phyloP scores from a whole-genome alignment of 306 rosid species.

The Fagus crenata region DNA sequence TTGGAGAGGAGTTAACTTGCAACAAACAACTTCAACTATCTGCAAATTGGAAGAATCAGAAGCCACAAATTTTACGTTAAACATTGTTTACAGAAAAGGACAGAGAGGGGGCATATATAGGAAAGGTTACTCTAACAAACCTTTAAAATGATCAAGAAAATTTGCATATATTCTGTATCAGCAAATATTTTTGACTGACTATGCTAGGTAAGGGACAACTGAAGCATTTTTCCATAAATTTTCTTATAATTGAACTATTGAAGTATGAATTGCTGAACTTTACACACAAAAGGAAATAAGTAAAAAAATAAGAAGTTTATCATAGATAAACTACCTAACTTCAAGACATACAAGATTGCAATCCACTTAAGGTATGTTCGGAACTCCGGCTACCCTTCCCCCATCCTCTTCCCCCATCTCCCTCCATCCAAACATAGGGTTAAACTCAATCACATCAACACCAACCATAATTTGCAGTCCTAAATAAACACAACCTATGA shows the following conservation, averaged over 20 bases:
- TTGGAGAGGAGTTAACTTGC: constrained; percentile 95
- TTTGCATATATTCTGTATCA: neutral
- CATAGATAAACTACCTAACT: neutral
- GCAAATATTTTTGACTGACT: neutral
- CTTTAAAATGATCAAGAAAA: neutral
- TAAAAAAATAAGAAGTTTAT: neutral
- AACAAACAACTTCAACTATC: constrained; percentile 96
- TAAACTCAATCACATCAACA: neutral
- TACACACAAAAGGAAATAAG: neutral
- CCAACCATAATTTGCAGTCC: neutral
- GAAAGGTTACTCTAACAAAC: constrained; percentile 1
- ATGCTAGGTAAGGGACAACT: neutral
- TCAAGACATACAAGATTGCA: neutral
- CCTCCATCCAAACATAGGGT: no score
- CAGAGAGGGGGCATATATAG: neutral
- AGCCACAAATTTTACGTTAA: constrained; percentile 12
- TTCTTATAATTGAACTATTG: neutral
- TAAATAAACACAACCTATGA: neutral
- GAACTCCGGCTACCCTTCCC: no score
- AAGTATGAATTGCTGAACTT: neutral
- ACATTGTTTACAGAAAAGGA: neutral
- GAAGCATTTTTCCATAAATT: neutral
- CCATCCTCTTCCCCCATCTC: no score
- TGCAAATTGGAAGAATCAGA: constrained; percentile 39
- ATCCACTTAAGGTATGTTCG: neutral